These are phyloP conservation scores for Calonectria multiphialidica DNA, from an alignment of 2,329 filamentous ascomycete genomes.

Conservation along the genomic window DNA sequence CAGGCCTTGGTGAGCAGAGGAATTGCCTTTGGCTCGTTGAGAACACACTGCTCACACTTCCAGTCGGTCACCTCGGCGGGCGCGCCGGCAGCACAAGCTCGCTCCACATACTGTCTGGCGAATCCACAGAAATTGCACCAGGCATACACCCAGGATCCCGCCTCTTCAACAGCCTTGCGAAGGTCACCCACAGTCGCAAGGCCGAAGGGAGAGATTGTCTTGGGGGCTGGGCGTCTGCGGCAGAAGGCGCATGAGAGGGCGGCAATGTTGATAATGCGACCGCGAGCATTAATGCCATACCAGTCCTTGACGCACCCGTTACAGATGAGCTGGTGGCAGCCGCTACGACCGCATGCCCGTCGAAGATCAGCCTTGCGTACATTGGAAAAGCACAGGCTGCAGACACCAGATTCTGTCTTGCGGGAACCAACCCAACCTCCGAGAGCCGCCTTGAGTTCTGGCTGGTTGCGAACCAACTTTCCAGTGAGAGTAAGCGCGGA, in stretches of 20 bases:
- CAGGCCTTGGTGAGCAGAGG: conserved; percentile 44
- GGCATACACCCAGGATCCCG: conserved; percentile 59
- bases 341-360: conserved; percentile 58
- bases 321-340: conserved; percentile 59
- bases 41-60: conserved; percentile 55
- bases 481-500: conserved; percentile 48
- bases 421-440: conserved; percentile 52
- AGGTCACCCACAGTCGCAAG: conserved; percentile 54
- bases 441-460: conserved; percentile 50
- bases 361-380: conserved; percentile 52
- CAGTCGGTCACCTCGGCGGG: conserved; percentile 53
- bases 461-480: conserved; percentile 57
- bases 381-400: conserved; percentile 60
- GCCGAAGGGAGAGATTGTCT: conserved; percentile 51
- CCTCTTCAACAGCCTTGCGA: conserved; percentile 52
- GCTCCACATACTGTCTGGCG: conserved; percentile 56
- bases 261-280: conserved; percentile 59
- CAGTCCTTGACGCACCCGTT: conserved; percentile 53
- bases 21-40: not conserved
- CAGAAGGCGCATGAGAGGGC: conserved; percentile 65
- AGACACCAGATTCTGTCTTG: conserved; percentile 52
- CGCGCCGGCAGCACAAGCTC: conserved; percentile 57
- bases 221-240: conserved; percentile 54
- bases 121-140: conserved; percentile 59
- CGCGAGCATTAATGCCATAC: conserved; percentile 60